Conservation (phyloP, 139 green algal species). For the Coelastrella sp. region DNA sequence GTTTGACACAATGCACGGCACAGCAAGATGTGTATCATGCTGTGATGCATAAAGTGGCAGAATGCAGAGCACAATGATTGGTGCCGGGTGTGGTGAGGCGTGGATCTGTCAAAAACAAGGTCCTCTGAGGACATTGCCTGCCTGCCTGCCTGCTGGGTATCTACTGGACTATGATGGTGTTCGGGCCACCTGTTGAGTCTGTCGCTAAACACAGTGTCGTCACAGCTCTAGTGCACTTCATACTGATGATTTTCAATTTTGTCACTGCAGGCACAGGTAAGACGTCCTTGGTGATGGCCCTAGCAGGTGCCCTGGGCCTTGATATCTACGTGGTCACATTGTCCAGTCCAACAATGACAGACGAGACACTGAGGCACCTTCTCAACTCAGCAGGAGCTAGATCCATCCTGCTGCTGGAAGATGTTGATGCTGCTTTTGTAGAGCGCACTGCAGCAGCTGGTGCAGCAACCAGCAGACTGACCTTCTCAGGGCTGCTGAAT, state of each 20-base stretch:
- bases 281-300: constrained; percentile 56
- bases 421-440: constrained; percentile 68
- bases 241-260: no score
- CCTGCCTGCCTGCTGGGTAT: neutral
- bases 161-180: no score
- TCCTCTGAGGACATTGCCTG: neutral
- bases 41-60: no score
- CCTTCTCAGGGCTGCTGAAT: constrained; percentile 73
- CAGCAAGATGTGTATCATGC: no score
- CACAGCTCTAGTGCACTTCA: no score
- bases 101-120: no score
- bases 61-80: no score
- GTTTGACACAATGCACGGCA: neutral
- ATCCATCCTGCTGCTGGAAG: constrained; percentile 65
- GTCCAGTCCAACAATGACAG: constrained; percentile 55
- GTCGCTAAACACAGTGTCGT: no score
- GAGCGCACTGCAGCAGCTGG: constrained; percentile 16
- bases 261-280: constrained; percentile 51
- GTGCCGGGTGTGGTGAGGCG: no score
- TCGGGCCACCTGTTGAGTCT: no score
- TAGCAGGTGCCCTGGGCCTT: constrained; percentile 17
- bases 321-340: constrained; percentile 65
- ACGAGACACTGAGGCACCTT: constrained; percentile 59
- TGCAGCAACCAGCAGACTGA: constrained; percentile 31
- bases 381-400: constrained; percentile 52